These are phyloP conservation scores for Phylloporus rhodoxanthus DNA, from an alignment of 768 basidiomycete species.

Conservation along the genomic window DNA sequence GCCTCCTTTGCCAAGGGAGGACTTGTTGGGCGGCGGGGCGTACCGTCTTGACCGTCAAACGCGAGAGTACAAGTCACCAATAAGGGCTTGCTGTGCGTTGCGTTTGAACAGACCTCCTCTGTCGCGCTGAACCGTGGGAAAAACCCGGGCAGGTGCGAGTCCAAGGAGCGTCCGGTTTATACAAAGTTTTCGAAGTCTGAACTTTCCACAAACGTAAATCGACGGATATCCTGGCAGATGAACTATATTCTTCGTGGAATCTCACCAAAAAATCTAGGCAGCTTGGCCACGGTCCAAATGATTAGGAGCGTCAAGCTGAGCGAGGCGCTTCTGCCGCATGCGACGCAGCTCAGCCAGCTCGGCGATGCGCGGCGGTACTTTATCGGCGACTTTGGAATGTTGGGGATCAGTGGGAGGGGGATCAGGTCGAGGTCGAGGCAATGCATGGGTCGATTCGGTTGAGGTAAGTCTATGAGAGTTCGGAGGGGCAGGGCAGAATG, in stretches of 20 bases:
- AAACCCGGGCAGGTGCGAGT: no score
- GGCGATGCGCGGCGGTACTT: conserved; percentile 17
- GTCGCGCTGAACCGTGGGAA: neutral
- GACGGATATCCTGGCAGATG: no score
- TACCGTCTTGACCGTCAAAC: neutral
- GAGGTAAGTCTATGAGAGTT: conserved; percentile 17
- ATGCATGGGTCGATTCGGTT: conserved; percentile 16
- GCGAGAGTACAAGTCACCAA: neutral
- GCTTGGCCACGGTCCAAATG: no score
- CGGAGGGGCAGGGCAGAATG: neutral
- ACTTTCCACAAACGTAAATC: neutral
- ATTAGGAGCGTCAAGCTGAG: conserved; percentile 12
- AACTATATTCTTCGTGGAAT: neutral
- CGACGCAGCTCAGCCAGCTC: conserved; percentile 21
- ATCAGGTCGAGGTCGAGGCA: conserved; percentile 14
- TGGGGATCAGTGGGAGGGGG: conserved; percentile 21
- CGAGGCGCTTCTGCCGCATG: conserved; percentile 10
- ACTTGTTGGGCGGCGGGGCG: neutral
- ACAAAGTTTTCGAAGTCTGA: neutral
- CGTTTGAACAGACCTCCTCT: neutral
- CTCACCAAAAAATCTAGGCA: neutral
- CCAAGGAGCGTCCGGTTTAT: no score
- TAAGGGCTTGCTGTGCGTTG: neutral
- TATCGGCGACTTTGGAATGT: conserved; percentile 18
- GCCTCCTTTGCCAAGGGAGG: no score